Base-by-base conservation (phyloP, 257 asterid genomes). In the Lycium ferocissimum region DNA sequence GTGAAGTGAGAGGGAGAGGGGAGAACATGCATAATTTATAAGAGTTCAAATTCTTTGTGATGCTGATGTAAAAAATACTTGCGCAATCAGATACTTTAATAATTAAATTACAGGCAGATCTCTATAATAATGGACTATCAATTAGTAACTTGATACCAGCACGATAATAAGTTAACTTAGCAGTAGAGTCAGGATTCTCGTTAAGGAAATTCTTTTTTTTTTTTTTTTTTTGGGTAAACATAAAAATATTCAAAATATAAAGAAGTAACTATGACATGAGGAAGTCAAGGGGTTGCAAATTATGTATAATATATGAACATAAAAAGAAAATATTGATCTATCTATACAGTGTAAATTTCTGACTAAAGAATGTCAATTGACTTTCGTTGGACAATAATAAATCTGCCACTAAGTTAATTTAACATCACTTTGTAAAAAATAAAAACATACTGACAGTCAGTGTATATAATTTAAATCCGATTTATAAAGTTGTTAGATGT, bases 271-370 rank as follows among this genome's bases (percentile, higher is more conserved):
- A 26, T 26, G 33, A 20, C 38, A 43, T 6, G 63, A n/a, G 70
- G 81, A 35, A 59, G 83, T 69, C 83, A 85, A 85, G 72, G 86
- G 71, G 83, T 82, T 49, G 3, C 56, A 40, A 40, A 1, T 2
- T 40, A 40, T 40, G 6, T 40, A 40, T 40, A 4, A 40, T 40
- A 40, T 40, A 40, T 40, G 45, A 40, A 40, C 45, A 40, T 40
- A 4, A 40, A 40, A 40, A 40, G 45, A 40, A 40, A 40, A 40
- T 40, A 40, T 40, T 40, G 45, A 40, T 3, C 45, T 40, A 40
- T 40, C 45, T 40, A 40, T 40, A 40, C 6, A 40, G 12, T 54
- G 18, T 54, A 54, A 54, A 12, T 54, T 54, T 13, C 1, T 1
- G 14, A 11, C 17, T 11, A 53, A 53, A 1, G 17, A 11, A 53